Evolutionary conservation across 257 asterid species (phyloP).

Genomic region (Fraxinus cuspidata): DNA sequence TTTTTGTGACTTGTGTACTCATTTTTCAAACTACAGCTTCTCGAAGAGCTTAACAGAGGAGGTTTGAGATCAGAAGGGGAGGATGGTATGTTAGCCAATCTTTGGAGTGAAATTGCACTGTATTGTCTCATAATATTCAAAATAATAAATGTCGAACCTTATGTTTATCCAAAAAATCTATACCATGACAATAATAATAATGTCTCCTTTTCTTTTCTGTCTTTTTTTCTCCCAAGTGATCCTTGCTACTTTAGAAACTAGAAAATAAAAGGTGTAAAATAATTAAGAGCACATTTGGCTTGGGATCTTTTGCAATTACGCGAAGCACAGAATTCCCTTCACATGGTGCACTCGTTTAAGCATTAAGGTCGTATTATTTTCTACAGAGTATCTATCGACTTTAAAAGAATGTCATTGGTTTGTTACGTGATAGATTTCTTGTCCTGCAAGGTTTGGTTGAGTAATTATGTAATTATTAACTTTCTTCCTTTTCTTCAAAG

Average conservation of each 20-base stretch:
- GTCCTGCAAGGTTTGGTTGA: background rate
- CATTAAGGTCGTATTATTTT: background rate
- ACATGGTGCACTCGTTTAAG: background rate
- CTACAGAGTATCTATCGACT: background rate
- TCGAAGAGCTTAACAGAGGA: constrained; percentile 77
- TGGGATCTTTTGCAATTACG: background rate
- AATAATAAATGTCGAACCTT: background rate
- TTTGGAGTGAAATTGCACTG: constrained; percentile 5
- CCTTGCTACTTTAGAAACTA: background rate
- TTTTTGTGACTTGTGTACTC: constrained; percentile 14
- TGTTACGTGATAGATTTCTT: background rate
- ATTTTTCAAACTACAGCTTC: constrained; percentile 54
- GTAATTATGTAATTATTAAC: background rate
- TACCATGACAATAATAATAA: constrained; percentile 1
- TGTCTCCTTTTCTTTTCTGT: background rate
- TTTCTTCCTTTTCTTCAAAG: background rate
- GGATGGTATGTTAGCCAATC: constrained; percentile 45
- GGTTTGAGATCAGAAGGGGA: constrained; percentile 49
- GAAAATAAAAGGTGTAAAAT: background rate
- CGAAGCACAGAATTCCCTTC: background rate
- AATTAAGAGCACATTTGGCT: background rate
- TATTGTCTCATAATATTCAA: background rate
- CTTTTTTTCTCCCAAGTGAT: background rate
- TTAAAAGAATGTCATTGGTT: background rate
- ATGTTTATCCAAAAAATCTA: background rate